Conservation (phyloP, 352 stramenopile genomes). For the Globisporangium iwayamae region DNA sequence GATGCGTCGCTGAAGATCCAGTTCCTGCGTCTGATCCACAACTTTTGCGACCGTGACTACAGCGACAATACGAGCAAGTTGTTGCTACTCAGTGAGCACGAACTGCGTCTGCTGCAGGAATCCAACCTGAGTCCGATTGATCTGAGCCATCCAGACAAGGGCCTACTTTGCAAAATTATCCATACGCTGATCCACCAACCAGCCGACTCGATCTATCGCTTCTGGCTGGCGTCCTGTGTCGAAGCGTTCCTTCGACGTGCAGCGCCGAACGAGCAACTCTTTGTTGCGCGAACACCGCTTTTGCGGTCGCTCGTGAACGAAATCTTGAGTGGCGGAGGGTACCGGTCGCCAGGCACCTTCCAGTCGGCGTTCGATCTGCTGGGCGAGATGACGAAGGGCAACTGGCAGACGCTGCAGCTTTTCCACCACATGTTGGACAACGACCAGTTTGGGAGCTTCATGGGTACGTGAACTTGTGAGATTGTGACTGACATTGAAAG, state of each 20-base stretch:
- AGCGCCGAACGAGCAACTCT: constrained; percentile 85
- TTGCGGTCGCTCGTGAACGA: constrained; percentile 86
- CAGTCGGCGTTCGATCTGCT: constrained; percentile 96
- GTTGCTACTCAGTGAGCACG: constrained; percentile 69
- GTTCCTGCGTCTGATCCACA: constrained; percentile 94
- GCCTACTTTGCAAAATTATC: constrained; percentile 91
- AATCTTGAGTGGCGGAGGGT: constrained; percentile 75
- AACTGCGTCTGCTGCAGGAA: constrained; percentile 53
- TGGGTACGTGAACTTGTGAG: constrained; percentile 51
- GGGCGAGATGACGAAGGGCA: constrained; percentile 95
- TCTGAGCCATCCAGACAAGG: constrained; percentile 68
- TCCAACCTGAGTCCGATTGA: constrained; percentile 45
- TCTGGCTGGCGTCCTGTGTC: constrained; percentile 95
- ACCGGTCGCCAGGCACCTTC: constrained; percentile 89
- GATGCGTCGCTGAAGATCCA: constrained; percentile 95
- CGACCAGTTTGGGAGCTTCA: constrained; percentile 88
- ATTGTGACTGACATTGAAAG: constrained; percentile 1
- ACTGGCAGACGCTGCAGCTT: constrained; percentile 85
- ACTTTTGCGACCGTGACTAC: constrained; percentile 95
- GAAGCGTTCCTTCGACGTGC: constrained; percentile 93
- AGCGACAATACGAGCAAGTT: constrained; percentile 80
- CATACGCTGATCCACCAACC: constrained; percentile 87
- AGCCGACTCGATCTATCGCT: constrained; percentile 93
- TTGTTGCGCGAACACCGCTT: constrained; percentile 87
- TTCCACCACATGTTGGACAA: constrained; percentile 87